Evolutionary conservation across 495 filamentous ascomycete genomes (phyloP).

Genomic region (Lasiosphaeria ovina): DNA sequence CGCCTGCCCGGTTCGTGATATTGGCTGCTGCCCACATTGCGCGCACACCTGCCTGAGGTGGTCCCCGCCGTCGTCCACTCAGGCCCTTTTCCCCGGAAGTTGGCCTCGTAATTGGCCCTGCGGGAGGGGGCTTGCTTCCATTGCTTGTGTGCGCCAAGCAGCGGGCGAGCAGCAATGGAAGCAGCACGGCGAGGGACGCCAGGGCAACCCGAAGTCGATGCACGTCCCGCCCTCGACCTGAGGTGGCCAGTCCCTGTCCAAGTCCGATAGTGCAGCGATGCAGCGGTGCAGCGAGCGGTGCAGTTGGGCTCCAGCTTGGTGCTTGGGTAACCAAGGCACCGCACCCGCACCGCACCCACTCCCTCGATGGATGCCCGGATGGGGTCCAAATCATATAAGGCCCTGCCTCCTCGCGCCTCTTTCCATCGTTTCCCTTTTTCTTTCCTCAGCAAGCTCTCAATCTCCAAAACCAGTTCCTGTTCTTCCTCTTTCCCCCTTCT

Average conservation of each 20-base stretch:
- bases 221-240: neutral
- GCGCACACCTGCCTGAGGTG: neutral
- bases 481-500: conserved; percentile 51
- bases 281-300: neutral
- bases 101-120: conserved; percentile 29
- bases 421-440: conserved; percentile 47
- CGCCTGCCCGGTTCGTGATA: conserved; percentile 25
- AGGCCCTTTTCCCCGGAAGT: conserved; percentile 6
- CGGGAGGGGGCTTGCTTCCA: conserved; percentile 15
- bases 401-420: conserved; percentile 34
- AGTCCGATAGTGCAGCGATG: no score
- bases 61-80: neutral
- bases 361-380: conserved; percentile 21
- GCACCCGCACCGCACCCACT: conserved; percentile 17
- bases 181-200: no score
- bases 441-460: conserved; percentile 77
- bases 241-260: neutral
- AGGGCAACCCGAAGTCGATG: neutral
- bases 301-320: conserved; percentile 2
- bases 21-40: conserved; percentile 15
- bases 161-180: no score
- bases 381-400: conserved; percentile 46
- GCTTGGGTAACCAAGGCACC: conserved; percentile 26
- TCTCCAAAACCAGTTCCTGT: conserved; percentile 59
- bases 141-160: neutral